Base-by-base conservation (phyloP, 306 rosid species). In the Prunus armeniaca region DNA sequence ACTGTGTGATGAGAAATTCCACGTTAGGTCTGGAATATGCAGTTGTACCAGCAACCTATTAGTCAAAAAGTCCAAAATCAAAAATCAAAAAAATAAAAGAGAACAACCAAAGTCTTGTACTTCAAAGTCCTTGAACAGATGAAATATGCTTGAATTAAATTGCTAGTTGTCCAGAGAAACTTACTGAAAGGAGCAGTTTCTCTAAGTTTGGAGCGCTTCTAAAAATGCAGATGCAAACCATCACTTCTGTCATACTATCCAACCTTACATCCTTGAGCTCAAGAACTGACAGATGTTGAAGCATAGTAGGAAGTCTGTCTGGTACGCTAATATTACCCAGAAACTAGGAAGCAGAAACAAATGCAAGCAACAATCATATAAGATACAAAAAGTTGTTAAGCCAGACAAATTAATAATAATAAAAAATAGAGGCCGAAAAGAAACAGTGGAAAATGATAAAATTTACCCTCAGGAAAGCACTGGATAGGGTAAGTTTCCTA, bases 141-240 rank as follows among this genome's bases (percentile, higher is more conserved):
- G 27, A 69, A 9, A 50, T 17, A 8, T 24, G 14, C 61, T 52
- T 54, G 62, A 50, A 52, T 14, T n/a, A 27, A 70, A 72, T n/a
- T 41, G 30, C 38, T 32, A 38, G 32, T 41, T 70, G 14, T 61
- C 13, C 52, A 4, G 45, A 56, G 56, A 10, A 69, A 81, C 84
- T 71, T 45, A 81, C 84, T 18, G 77, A 76, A 46, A 81, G 54
- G 12, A 15, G 22, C 43, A 76, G 78, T 56, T 81, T 57, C 77
- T 76, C 84, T 28, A 81, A 72, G 55, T 71, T 81, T 70, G 84
- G 80, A 72, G 80, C 77, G 66, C 80, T 76, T 65, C 51, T 47
- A 18, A 76, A 65, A n/a, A 81, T n/a, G 69, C 77, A 62, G 51
- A 81, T 20, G 5, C 43, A 45, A 27, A 70, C 55, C 67, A 27